phyloP scores from a whole-genome alignment of 1,284 basidiomycete species.

The Moesziomyces sp. region DNA sequence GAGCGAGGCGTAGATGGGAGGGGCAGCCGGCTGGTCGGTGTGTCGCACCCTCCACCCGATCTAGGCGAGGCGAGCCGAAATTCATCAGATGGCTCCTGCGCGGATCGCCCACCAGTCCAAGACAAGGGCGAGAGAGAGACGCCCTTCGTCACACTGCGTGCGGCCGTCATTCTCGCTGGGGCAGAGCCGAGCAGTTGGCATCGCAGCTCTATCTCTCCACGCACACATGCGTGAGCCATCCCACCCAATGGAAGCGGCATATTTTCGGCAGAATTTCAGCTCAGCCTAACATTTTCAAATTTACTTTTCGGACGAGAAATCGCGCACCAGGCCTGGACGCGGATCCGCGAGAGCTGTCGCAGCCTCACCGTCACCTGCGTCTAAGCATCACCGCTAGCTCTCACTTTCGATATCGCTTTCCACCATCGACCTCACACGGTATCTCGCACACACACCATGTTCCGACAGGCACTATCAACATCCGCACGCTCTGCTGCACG shows the following conservation, averaged over 20 bases:
- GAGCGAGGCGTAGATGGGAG: background rate
- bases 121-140: background rate
- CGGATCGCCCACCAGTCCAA: constrained; percentile 3
- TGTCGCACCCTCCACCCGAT: background rate
- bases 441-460: constrained; percentile 20
- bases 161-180: too few relatives aligned
- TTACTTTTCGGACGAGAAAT: constrained; percentile 13
- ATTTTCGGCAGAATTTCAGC: background rate
- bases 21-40: too few relatives aligned
- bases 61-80: background rate
- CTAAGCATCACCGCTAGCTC: constrained; percentile 7
- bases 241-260: background rate
- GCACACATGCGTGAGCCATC: background rate
- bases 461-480: constrained; percentile 36
- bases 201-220: background rate
- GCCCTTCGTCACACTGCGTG: too few relatives aligned
- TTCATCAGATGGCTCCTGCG: constrained; percentile 12
- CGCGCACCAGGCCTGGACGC: background rate
- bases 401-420: background rate
- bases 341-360: constrained; percentile 31
- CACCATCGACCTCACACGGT: background rate
- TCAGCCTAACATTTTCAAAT: background rate
- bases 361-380: constrained; percentile 3
- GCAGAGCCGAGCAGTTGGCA: background rate
- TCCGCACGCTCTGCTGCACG: constrained; percentile 30